Base-by-base conservation (phyloP, 805 yeast genomes). In the Monosporozyma unispora region DNA sequence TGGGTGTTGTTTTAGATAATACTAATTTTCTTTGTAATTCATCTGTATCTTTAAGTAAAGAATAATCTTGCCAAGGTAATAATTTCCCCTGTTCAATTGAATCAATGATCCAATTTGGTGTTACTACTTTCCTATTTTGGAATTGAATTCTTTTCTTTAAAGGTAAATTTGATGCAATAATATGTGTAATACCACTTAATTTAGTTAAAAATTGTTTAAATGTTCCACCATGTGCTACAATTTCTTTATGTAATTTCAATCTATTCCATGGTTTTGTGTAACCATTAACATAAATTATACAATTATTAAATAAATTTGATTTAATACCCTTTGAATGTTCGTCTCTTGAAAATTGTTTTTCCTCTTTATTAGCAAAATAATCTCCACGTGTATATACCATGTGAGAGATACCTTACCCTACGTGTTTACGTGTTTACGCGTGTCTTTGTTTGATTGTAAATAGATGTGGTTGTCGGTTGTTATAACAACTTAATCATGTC, bases 281-380 rank as follows among this genome's bases (percentile, higher is more conserved):
- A 0, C 99, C 99, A 59, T 89, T 90, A n/a, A 91, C 88, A 63
- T 84, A 81, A 4, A 91, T 73, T 1, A 71, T 66, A 61, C 90
- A 86, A 1, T 75, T 79, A 35, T 69, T 58, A 60, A 91, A 49
- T 4, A 89, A 10, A 44, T 46, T 28, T 4, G 44, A 25, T 18
- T 39, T 31, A 10, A 19, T 4, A 9, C 45, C 45, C 12, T 56
- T 49, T n/a, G 56, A 50, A 14, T 45, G 44, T 22, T 51, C 53
- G 51, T 64, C 63, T 42, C 58, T 58, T 46, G 43, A 64, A 38
- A 18, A 53, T 52, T 54, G 68, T 48, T 54, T 56, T 5, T 43
- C 42, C 31, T 50, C 52, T 48, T 64, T 64, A 9, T 51, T 60
- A 11, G 50, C 47, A 49, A 61, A 60, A 40, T 63, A 62, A 16